Conservation (phyloP, 345 rosid species). For the Brassica nigra region DNA sequence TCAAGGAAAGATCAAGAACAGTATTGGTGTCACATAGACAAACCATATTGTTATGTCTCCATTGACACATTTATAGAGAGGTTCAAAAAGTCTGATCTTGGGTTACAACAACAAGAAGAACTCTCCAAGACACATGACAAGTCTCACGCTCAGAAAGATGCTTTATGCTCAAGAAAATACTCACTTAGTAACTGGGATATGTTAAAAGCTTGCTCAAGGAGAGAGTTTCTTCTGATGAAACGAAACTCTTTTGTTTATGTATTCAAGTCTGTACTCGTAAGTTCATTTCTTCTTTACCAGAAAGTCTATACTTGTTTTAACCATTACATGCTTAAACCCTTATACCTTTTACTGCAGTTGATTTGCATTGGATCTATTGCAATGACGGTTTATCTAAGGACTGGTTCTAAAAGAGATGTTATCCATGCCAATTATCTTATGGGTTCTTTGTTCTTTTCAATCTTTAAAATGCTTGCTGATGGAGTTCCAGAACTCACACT, state of each 20-base stretch:
- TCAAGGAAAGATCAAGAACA: conserved; percentile 57
- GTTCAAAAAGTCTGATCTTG: conserved; percentile 41
- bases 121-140: conserved; percentile 38
- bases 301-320: not conserved
- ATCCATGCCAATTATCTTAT: conserved; percentile 44
- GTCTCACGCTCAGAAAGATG: conserved; percentile 28
- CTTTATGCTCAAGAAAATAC: conserved; percentile 42
- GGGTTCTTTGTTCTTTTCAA: conserved; percentile 45
- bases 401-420: conserved; percentile 39
- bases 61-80: conserved; percentile 38
- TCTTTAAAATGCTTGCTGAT: conserved; percentile 47
- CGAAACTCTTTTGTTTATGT: conserved; percentile 49
- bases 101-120: conserved; percentile 36
- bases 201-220: conserved; percentile 47
- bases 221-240: conserved; percentile 57
- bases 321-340: not conserved
- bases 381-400: conserved; percentile 46
- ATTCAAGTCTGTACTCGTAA: conserved; percentile 49
- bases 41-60: conserved; percentile 44
- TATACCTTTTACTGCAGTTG: conserved; percentile 27
- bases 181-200: conserved; percentile 47
- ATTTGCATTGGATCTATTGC: conserved; percentile 40
- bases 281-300: not conserved
- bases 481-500: conserved; percentile 53
- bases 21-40: conserved; percentile 45